These are phyloP conservation scores for Ceratobasidium sp. DNA, from an alignment of 1,284 basidiomycete species.

Conservation along the genomic window DNA sequence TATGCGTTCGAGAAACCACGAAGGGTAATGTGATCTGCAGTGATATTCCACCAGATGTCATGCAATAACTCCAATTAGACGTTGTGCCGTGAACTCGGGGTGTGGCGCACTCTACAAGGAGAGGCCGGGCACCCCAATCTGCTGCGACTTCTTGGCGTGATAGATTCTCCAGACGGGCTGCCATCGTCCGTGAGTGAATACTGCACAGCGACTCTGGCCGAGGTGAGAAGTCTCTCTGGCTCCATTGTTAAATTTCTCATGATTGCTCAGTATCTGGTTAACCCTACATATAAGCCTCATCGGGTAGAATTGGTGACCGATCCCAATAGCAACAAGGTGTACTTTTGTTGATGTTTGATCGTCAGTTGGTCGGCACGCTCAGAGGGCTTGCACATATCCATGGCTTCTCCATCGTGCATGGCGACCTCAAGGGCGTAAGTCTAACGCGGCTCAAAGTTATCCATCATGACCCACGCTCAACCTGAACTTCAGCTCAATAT, in stretches of 20 bases:
- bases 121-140: constrained; percentile 18
- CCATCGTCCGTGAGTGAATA: constrained; percentile 37
- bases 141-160: constrained; percentile 15
- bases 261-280: not conserved
- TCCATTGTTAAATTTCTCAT: too few species aligned
- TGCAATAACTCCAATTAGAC: too few species aligned
- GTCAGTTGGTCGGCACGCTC: constrained; percentile 24
- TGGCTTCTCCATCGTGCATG: constrained; percentile 21
- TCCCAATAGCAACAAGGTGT: too few species aligned
- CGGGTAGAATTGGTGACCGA: constrained; percentile 18
- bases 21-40: not conserved
- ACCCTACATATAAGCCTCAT: not conserved
- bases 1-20: not conserved
- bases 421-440: constrained; percentile 35
- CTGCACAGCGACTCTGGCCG: constrained; percentile 3
- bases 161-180: constrained; percentile 23
- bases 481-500: constrained; percentile 16
- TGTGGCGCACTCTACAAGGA: constrained; percentile 29
- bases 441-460: not conserved
- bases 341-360: not conserved
- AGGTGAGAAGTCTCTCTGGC: constrained; percentile 8
- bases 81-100: constrained; percentile 24
- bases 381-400: constrained; percentile 32
- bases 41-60: too few species aligned
- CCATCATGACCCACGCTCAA: not conserved